A percentile compares a stretch with the other conserved stretches of the same genome.
phyloP scores from a whole-genome alignment of 2,329 filamentous ascomycete species.

The Exophiala alcalophila region DNA sequence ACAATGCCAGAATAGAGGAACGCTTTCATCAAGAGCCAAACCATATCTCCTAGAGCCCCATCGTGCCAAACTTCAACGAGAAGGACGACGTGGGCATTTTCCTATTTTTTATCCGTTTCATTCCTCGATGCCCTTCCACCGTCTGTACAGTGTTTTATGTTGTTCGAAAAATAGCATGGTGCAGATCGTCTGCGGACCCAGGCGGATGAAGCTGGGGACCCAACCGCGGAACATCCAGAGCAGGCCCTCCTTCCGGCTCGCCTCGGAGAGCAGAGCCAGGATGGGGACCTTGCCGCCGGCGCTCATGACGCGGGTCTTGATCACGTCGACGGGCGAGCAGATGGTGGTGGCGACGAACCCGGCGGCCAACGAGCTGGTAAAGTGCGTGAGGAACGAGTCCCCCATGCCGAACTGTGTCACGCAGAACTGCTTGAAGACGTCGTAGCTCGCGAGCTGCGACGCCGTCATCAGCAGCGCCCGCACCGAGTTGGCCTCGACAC shows the following conservation, averaged over 20 bases:
- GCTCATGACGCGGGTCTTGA: conserved; percentile 66
- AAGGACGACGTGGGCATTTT: too few relatives aligned
- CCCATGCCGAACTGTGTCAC: conserved; percentile 52
- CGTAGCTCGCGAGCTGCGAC: conserved; percentile 62
- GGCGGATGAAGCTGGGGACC: conserved; percentile 64
- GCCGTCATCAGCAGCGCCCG: conserved; percentile 65
- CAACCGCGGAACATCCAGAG: conserved; percentile 65
- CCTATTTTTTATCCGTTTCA: background rate
- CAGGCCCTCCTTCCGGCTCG: conserved; percentile 57
- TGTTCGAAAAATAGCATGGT: conserved; percentile 67
- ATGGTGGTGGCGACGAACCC: conserved; percentile 66
- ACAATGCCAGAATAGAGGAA: too few relatives aligned
- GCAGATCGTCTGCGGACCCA: conserved; percentile 64
- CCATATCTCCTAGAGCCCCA: background rate
- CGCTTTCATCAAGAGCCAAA: background rate
- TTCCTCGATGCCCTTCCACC: conserved; percentile 37
- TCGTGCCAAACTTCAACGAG: too few relatives aligned
- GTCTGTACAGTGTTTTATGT: conserved; percentile 62
- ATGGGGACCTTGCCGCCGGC: conserved; percentile 48
- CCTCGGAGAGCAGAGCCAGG: conserved; percentile 50
- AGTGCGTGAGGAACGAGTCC: conserved; percentile 60
- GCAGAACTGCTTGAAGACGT: conserved; percentile 59
- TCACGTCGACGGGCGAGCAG: conserved; percentile 65
- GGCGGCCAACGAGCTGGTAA: conserved; percentile 59
- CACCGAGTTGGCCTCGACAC: conserved; percentile 62